phyloP scores from a whole-genome alignment of 2,329 filamentous ascomycete genomes.

The Aspergillus udagawae region DNA sequence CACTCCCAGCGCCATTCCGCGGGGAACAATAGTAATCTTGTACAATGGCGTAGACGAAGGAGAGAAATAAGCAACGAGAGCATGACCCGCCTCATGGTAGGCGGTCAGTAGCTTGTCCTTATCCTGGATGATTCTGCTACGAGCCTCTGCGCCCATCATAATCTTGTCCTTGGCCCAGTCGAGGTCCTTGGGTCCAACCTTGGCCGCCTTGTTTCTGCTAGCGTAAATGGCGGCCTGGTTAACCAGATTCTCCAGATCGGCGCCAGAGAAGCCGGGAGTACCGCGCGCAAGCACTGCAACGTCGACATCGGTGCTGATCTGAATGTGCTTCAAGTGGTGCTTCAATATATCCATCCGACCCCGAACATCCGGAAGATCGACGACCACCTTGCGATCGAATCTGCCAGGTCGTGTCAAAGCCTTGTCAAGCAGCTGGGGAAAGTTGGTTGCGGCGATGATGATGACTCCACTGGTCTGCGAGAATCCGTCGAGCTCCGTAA shows the following conservation, averaged over 20 bases:
- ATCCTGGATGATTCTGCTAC: slow-evolving; percentile 81
- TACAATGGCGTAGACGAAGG: slow-evolving; percentile 75
- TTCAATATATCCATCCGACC: slow-evolving; percentile 89
- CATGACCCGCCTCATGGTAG: slow-evolving; percentile 94
- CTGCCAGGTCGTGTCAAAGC: slow-evolving; percentile 89
- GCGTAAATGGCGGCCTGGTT: slow-evolving; percentile 94
- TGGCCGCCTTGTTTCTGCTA: slow-evolving; percentile 75
- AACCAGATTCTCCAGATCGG: slow-evolving; percentile 92
- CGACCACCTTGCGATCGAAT: slow-evolving; percentile 88
- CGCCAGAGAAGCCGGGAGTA: slow-evolving; percentile 88
- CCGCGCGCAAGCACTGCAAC: slow-evolving; percentile 78
- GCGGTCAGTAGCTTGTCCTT: slow-evolving; percentile 96
- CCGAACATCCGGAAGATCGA: slow-evolving; percentile 86
- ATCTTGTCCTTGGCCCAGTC: slow-evolving; percentile 99
- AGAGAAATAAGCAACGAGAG: slow-evolving; percentile 81
- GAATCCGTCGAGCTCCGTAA: slow-evolving; percentile 96
- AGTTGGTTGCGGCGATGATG: slow-evolving; percentile 93
- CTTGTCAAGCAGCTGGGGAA: slow-evolving; percentile 90
- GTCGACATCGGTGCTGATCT: slow-evolving; percentile 74
- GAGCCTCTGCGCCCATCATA: slow-evolving; percentile 91
- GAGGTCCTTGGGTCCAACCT: slow-evolving; percentile 74
- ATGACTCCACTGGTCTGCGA: slow-evolving; percentile 93
- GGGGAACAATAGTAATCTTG: slow-evolving; percentile 95
- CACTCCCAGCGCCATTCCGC: slow-evolving; percentile 79
- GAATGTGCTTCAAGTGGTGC: slow-evolving; percentile 90